These are phyloP conservation scores for Botrytis tulipae DNA, from an alignment of 2,329 filamentous ascomycete genomes.

Conservation along the genomic window DNA sequence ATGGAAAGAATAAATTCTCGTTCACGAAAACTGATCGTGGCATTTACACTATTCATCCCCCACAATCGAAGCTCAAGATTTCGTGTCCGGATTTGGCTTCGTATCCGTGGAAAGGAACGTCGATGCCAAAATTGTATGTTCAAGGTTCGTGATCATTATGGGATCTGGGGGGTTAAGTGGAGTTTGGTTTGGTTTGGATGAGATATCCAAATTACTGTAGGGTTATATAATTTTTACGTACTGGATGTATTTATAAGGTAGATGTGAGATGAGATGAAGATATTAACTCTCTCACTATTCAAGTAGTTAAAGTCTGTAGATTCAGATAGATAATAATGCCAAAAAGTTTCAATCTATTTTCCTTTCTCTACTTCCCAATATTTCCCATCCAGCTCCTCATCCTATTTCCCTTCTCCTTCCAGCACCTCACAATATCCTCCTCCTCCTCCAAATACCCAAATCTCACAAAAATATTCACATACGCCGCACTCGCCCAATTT, in stretches of 20 bases:
- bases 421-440: background rate
- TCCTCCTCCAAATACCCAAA: too few species aligned
- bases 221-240: background rate
- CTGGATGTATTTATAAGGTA: background rate
- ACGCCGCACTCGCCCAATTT: background rate
- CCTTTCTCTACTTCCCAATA: background rate
- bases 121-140: conserved; percentile 7
- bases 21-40: conserved; percentile 11
- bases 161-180: background rate
- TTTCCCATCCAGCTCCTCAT: background rate
- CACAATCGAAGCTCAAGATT: conserved; percentile 2
- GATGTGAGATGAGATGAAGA: background rate
- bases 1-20: conserved; percentile 2
- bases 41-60: background rate
- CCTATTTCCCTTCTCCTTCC: background rate
- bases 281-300: background rate
- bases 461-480: background rate
- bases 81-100: conserved; percentile 7
- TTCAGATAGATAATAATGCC: background rate
- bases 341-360: background rate
- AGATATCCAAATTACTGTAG: too few species aligned
- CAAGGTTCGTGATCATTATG: background rate
- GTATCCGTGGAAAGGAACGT: conserved; percentile 10
- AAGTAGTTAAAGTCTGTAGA: background rate
- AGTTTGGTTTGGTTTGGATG: background rate